A percentile compares a stretch with the other conserved stretches of the same genome.
phyloP scores from a whole-genome alignment of 495 filamentous ascomycete species.

The Margaritispora aquatica region DNA sequence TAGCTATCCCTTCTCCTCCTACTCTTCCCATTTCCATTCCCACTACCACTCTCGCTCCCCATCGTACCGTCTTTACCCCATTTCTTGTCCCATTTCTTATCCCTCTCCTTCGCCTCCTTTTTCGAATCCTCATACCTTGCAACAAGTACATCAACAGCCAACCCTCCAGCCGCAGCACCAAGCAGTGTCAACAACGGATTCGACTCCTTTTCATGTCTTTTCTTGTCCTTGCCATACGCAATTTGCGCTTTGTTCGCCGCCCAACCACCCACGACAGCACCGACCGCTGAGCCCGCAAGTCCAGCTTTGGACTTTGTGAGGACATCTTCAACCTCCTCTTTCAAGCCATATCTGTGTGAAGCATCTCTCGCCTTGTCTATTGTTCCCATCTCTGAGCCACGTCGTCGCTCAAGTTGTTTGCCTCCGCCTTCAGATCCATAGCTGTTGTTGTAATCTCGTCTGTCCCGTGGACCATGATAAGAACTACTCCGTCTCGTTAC shows the following conservation, averaged over 20 bases:
- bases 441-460: background rate
- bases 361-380: conserved; percentile 4
- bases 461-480: conserved; percentile 7
- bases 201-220: background rate
- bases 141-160: conserved; percentile 16
- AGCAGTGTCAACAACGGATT: conserved; percentile 15
- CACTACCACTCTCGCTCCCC: conserved; percentile 1
- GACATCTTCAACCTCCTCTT: conserved; percentile 6
- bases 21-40: too few relatives aligned
- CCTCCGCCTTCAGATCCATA: background rate
- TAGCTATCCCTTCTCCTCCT: conserved; percentile 4
- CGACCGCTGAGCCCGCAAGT: conserved; percentile 9
- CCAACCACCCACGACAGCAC: conserved; percentile 21
- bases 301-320: conserved; percentile 14
- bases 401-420: background rate
- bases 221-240: conserved; percentile 2
- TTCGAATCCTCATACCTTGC: conserved; percentile 14
- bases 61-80: background rate
- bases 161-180: conserved; percentile 17
- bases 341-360: conserved; percentile 6
- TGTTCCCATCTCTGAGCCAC: background rate
- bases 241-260: conserved; percentile 14
- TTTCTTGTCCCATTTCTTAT: conserved; percentile 11
- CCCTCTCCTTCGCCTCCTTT: conserved; percentile 4
- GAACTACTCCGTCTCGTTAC: conserved; percentile 14